These are phyloP conservation scores for Lepidium africanum DNA, from an alignment of 345 rosid species.

Conservation along the genomic window DNA sequence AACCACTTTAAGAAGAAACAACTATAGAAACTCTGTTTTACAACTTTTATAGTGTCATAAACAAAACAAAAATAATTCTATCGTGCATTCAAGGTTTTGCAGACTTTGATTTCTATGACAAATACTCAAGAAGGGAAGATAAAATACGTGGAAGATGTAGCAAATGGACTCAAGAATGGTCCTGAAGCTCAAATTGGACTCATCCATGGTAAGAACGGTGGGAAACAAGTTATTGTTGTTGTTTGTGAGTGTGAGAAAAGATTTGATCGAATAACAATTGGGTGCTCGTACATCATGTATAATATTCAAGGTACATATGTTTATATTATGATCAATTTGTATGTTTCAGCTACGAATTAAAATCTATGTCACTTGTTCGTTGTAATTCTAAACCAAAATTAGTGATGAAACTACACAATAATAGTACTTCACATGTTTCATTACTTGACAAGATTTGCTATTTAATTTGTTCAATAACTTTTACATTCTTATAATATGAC, in stretches of 20 bases:
- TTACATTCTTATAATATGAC: no score
- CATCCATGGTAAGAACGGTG: no score
- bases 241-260: no score
- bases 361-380: neutral
- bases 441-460: no score
- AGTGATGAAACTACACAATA: neutral
- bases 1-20: no score
- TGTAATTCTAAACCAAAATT: no score
- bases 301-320: neutral
- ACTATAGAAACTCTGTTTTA: no score
- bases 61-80: neutral
- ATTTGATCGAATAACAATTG: no score
- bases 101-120: constrained; percentile 38
- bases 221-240: no score
- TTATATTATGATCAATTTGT: neutral
- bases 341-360: neutral
- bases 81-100: constrained; percentile 28
- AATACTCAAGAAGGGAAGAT: constrained; percentile 42
- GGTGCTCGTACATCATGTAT: neutral
- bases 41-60: no score
- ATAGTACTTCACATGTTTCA: neutral
- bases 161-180: constrained; percentile 45
- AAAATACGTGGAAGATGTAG: constrained; percentile 50
- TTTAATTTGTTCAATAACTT: no score
- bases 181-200: constrained; percentile 34